Base-by-base conservation (phyloP, 2,329 filamentous ascomycete genomes). In the Cadophora luteo-olivacea region DNA sequence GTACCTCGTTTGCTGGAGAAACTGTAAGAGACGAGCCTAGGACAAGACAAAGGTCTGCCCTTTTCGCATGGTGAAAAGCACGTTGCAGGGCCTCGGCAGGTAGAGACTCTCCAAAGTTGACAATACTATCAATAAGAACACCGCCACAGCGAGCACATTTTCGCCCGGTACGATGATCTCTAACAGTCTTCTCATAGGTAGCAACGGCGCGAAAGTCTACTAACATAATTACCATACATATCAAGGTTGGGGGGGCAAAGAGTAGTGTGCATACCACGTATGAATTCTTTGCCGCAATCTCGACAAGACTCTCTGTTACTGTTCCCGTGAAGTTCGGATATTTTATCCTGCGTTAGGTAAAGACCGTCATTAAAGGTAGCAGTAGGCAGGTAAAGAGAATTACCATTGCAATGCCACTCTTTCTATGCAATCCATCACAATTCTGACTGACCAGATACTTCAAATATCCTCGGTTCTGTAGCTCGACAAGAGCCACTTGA, bases 241-340 rank as follows among this genome's bases (percentile, higher is more conserved):
- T 14, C 9, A 32, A 67, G 32, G 19, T 14, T 38, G 12, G 61
- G 24, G 32, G 51, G 36, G 36, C 36, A 38, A 14, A 38, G 36
- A 22, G 22, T 33, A 41, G 5, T 11, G 38, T 29, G 72, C 81
- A 19, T 69, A 72, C 72, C 72, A 25, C 82, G 78, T 14, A 85
- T 78, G 32, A 83, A 84, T 64, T 85, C 81, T 36, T 83, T 82
- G 0, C 79, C 79, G 45, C 82, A 84, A 11, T 81, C 78, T 52
- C 79, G 78, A 70, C 83, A 84, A 33, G 75, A 80, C 64, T 84
- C 83, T 0, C 79, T 78, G 52, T 84, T 85, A 45, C 78, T 84
- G 57, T 85, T 85, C 0, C 82, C 82, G 36, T 84, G 83, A 0
- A 84, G 77, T 65, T 85, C 82, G 0, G 82, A 83, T 55, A 84